phyloP scores from a whole-genome alignment of 208 protist genomes.

The Giardia duodenalis region DNA sequence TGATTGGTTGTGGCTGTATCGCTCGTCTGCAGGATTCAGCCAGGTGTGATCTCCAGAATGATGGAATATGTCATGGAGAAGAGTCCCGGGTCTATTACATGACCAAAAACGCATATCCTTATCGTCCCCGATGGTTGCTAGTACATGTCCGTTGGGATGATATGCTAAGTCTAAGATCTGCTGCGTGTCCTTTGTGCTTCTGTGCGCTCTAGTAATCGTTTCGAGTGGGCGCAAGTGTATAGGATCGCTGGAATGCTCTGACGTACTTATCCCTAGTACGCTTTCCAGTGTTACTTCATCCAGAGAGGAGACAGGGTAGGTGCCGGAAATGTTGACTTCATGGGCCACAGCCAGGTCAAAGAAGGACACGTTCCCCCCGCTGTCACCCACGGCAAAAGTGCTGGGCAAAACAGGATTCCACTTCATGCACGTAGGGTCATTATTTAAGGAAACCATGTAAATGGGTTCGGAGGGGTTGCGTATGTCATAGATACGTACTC shows the following conservation, averaged over 20 bases:
- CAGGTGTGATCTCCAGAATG: neutral
- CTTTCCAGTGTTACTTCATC: neutral
- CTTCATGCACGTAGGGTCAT: neutral
- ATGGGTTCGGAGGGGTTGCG: neutral
- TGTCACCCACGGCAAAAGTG: neutral
- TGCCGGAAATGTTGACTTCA: neutral
- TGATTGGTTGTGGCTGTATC: neutral
- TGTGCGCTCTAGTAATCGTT: neutral
- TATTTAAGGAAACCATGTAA: neutral
- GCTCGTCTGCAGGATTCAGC: neutral
- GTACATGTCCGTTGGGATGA: neutral
- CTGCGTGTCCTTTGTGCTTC: neutral
- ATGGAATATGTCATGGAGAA: slow-evolving; percentile 1
- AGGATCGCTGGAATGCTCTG: neutral
- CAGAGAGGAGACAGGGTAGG: neutral
- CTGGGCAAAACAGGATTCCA: neutral
- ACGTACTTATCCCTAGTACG: neutral
- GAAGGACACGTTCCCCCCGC: neutral
- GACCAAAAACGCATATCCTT: slow-evolving; percentile 19
- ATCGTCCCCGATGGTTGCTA: neutral
- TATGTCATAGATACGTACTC: neutral
- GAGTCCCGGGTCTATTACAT: neutral
- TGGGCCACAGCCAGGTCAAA: neutral
- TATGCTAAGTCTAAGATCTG: neutral
- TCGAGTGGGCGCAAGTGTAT: neutral